A percentile compares a stretch with the other conserved stretches of the same genome.
Conservation (phyloP, 148 eudicot genomes). For the Vaccinium myrtillus region DNA sequence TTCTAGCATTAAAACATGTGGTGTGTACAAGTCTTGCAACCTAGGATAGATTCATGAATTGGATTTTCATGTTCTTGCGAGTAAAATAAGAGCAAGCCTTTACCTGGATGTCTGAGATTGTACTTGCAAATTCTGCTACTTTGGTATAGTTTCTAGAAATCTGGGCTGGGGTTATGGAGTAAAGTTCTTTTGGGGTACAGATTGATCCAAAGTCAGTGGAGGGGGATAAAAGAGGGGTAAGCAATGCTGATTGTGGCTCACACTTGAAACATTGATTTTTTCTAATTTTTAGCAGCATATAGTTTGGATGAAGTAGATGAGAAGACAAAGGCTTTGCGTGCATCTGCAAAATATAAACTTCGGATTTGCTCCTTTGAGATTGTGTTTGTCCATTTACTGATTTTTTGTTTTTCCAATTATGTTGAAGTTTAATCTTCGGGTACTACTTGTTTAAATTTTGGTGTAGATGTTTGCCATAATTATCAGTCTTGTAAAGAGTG, state of each 20-base stretch:
- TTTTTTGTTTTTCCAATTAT: no score
- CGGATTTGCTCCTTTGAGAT: no score
- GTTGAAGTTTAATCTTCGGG: no score
- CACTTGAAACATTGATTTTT: not conserved
- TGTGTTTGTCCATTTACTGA: no score
- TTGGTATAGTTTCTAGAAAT: not conserved
- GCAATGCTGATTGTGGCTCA: not conserved
- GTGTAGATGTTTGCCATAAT: no score
- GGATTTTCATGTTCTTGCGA: not conserved
- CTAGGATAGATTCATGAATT: not conserved
- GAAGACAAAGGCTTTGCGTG: slow-evolving; percentile 65
- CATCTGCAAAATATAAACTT: slow-evolving; percentile 37
- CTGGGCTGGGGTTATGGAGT: not conserved
- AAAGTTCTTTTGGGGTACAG: not conserved
- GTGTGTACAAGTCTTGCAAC: not conserved
- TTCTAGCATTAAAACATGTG: not conserved
- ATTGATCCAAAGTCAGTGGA: not conserved
- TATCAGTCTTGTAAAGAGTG: no score
- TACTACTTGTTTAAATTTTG: no score
- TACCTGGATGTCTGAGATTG: not conserved
- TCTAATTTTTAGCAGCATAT: slow-evolving; percentile 52
- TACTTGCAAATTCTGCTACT: not conserved
- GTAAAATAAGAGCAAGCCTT: not conserved
- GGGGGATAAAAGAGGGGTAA: not conserved
- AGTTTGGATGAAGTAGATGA: slow-evolving; percentile 71